Percentiles rank a stretch among this genome's conserved stretches.
Evolutionary conservation across 768 basidiomycete species (phyloP).

Genomic region (Leccinum fibrillosum): DNA sequence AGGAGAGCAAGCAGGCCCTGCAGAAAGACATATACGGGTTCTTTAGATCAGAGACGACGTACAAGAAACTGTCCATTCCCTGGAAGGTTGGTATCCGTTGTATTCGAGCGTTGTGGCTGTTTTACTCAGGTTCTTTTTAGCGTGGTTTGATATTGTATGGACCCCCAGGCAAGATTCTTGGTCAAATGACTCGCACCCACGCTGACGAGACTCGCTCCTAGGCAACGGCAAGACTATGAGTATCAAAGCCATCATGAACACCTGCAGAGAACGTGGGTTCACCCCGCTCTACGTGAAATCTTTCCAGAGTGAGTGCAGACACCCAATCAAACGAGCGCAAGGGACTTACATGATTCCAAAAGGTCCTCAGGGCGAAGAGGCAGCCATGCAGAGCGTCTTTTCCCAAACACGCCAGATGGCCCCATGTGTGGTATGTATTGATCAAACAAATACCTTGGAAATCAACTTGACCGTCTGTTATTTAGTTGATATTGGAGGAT

Average conservation of each 20-base stretch:
- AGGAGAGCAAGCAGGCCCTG: conserved; percentile 61
- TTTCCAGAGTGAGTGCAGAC: conserved; percentile 53
- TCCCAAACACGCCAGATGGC: conserved; percentile 64
- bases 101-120: background rate
- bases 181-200: background rate
- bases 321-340: background rate
- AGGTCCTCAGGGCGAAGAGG: conserved; percentile 64
- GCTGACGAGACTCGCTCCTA: conserved; percentile 14
- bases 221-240: conserved; percentile 87
- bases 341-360: conserved; percentile 6
- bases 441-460: conserved; percentile 20
- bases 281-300: conserved; percentile 79
- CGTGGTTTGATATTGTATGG: conserved; percentile 82
- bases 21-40: conserved; percentile 79
- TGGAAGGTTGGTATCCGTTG: conserved; percentile 60
- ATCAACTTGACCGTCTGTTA: background rate
- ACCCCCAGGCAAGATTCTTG: conserved; percentile 53
- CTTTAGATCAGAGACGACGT: conserved; percentile 70
- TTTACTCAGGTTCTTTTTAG: conserved; percentile 33
- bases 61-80: conserved; percentile 71
- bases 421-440: conserved; percentile 62
- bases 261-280: conserved; percentile 58
- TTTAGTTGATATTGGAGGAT: conserved; percentile 49
- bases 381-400: conserved; percentile 65
- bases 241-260: conserved; percentile 79